Evolutionary conservation across 2,329 filamentous ascomycete genomes (phyloP), one percentile per base, ranked within the genome.

Genomic region (Aspergillus uvarum): DNA sequence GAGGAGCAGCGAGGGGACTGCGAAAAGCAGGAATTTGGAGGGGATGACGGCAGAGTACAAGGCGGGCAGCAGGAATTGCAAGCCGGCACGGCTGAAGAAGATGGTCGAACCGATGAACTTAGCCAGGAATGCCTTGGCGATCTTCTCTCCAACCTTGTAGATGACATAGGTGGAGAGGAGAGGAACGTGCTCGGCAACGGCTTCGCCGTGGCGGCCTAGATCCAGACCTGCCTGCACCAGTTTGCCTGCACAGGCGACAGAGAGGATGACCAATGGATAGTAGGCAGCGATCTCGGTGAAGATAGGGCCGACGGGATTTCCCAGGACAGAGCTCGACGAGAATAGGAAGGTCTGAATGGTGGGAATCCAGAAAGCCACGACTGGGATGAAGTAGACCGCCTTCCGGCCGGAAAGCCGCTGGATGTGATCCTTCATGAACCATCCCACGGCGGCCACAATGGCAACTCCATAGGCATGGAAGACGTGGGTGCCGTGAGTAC

Each of bases 361-460:
- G 0, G 93, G 93, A 24, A 90, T 85, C 78, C 87, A 92, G 61
- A 89, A 83, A 4, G 92, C 90, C 47, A 95, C 77, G 8, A 96
- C 76, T 3, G 92, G 90, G 5, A 95, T 79, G 62, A 89, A 77
- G 55, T 81, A 74, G 22, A 71, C 69, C 67, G 70, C 78, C 68
- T 59, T 84, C 74, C 72, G 81, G 74, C 71, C 83, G 42, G 71
- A 81, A 77, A 75, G 87, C 60, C 68, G 74, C 60, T 75, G 72
- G 8, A 79, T 72, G 12, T 82, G 78, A 51, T 88, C 72, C 70
- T 90, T 90, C 26, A 83, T 82, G 8, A 90, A 83, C 84, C 91
- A 91, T 35, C 91, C 92, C 16, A 87, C 74, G 63, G 92, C 88
- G 62, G 87, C 86, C 29, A 86, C 87, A 3, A 84, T 79, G 67